Evolutionary conservation across 2,329 filamentous ascomycete species (phyloP).

Genomic region (Dichotomopilus funicola): DNA sequence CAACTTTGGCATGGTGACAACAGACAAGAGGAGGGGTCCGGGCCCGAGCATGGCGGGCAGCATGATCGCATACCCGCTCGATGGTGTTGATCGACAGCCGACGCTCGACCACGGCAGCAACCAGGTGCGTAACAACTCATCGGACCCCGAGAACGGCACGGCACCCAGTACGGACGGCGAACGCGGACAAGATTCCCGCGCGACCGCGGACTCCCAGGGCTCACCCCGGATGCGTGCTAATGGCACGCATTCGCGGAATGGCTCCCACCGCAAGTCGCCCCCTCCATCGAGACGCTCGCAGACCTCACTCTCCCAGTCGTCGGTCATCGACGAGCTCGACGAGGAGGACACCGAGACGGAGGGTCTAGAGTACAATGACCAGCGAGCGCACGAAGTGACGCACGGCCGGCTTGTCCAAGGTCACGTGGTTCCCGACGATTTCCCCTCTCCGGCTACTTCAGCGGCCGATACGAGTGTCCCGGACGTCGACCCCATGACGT

Average conservation of each 20-base stretch:
- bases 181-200: conserved; percentile 24
- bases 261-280: conserved; percentile 23
- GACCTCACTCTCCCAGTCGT: conserved; percentile 30
- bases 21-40: conserved; percentile 60
- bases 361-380: conserved; percentile 59
- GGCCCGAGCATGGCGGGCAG: conserved; percentile 66
- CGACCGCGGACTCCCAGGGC: conserved; percentile 37
- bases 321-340: conserved; percentile 32
- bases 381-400: conserved; percentile 81
- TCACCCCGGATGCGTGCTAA: conserved; percentile 35
- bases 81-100: conserved; percentile 48
- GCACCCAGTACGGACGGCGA: conserved; percentile 21
- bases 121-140: conserved; percentile 23
- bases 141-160: conserved; percentile 21
- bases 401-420: conserved; percentile 87
- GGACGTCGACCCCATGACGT: conserved; percentile 75
- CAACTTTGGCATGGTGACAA: conserved; percentile 95
- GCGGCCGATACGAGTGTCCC: conserved; percentile 58
- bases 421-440: conserved; percentile 91
- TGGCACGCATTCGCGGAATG: conserved; percentile 22
- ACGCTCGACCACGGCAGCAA: conserved; percentile 33
- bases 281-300: conserved; percentile 23
- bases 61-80: conserved; percentile 65
- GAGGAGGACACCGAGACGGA: conserved; percentile 37
- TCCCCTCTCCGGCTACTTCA: conserved; percentile 69